A percentile compares a stretch with the other conserved stretches of the same genome.
phyloP scores from a whole-genome alignment of 1,139 yeast genomes.

The Protomyces macrosporus region DNA sequence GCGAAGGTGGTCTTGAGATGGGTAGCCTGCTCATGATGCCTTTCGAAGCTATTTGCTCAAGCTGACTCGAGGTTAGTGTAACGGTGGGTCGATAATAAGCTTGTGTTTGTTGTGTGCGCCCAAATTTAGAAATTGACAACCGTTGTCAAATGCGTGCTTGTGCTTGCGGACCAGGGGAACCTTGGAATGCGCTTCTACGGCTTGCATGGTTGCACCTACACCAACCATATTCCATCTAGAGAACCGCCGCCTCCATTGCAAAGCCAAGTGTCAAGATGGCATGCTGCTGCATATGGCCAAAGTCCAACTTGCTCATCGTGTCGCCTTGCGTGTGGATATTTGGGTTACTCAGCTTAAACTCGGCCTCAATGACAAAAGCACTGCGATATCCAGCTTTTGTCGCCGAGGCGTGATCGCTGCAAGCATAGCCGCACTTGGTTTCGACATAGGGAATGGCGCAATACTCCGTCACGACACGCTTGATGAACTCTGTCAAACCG shows the following conservation, averaged over 20 bases:
- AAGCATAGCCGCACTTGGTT: slow-evolving; percentile 82
- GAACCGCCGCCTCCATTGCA: slow-evolving; percentile 49
- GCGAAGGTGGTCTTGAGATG: background rate
- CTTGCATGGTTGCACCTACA: no score
- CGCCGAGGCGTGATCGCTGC: slow-evolving; percentile 90
- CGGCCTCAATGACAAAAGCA: slow-evolving; percentile 74
- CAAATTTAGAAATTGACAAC: no score
- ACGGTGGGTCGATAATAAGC: no score
- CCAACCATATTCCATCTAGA: background rate
- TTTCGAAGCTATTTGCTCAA: no score
- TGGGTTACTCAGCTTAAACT: slow-evolving; percentile 56
- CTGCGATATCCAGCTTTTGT: slow-evolving; percentile 76
- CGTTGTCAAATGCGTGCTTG: no score
- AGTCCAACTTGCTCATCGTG: slow-evolving; percentile 71
- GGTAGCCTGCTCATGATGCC: no score
- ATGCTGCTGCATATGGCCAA: slow-evolving; percentile 73
- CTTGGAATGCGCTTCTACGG: no score
- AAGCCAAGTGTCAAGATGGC: slow-evolving; percentile 67
- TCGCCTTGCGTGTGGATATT: slow-evolving; percentile 74
- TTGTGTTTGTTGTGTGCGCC: no score
- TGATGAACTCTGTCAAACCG: slow-evolving; percentile 57
- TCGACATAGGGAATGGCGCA: slow-evolving; percentile 65
- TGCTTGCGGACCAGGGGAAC: no score
- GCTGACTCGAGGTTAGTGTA: no score
- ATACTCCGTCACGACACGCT: slow-evolving; percentile 55